Evolutionary conservation across 805 yeast genomes (phyloP).

Genomic region (Groenewaldozyma tartarivorans): DNA sequence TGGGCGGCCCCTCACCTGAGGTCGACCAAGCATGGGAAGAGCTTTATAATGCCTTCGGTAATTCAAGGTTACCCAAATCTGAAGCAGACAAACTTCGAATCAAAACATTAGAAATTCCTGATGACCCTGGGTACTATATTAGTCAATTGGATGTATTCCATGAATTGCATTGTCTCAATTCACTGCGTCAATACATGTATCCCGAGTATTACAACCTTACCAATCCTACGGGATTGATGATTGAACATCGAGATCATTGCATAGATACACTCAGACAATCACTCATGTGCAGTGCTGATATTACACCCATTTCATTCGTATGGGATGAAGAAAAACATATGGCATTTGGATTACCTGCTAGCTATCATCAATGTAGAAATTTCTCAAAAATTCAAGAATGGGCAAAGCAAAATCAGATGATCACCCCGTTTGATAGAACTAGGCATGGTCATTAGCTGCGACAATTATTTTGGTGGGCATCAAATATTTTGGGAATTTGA

Average conservation of each 20-base stretch:
- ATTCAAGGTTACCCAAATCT: neutral
- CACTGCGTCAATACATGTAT: slow-evolving; percentile 1
- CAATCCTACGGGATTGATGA: neutral
- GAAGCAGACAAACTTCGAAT: slow-evolving; percentile 4
- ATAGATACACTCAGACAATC: slow-evolving; percentile 3
- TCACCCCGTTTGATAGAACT: slow-evolving; percentile 1
- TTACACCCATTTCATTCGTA: slow-evolving; percentile 4
- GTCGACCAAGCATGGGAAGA: slow-evolving; percentile 3
- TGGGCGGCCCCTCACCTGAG: slow-evolving; percentile 5
- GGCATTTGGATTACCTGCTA: slow-evolving; percentile 2
- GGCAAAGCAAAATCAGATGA: slow-evolving; percentile 2
- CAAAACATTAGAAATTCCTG: slow-evolving; percentile 4
- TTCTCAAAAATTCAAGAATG: slow-evolving; percentile 6
- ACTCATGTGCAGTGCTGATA: slow-evolving; percentile 5
- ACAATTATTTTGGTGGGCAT: no score
- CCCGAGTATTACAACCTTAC: slow-evolving; percentile 5
- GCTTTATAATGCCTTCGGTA: slow-evolving; percentile 2
- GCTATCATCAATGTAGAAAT: slow-evolving; percentile 3
- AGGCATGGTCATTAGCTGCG: no score
- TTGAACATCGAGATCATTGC: slow-evolving; percentile 5
- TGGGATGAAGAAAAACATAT: slow-evolving; percentile 3
- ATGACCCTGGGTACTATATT: slow-evolving; percentile 4
- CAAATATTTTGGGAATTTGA: no score
- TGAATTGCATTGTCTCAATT: slow-evolving; percentile 6
- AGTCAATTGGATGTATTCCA: slow-evolving; percentile 5